These are phyloP conservation scores for Trametes cinnabarina DNA, from an alignment of 768 basidiomycete species.

Conservation along the genomic window DNA sequence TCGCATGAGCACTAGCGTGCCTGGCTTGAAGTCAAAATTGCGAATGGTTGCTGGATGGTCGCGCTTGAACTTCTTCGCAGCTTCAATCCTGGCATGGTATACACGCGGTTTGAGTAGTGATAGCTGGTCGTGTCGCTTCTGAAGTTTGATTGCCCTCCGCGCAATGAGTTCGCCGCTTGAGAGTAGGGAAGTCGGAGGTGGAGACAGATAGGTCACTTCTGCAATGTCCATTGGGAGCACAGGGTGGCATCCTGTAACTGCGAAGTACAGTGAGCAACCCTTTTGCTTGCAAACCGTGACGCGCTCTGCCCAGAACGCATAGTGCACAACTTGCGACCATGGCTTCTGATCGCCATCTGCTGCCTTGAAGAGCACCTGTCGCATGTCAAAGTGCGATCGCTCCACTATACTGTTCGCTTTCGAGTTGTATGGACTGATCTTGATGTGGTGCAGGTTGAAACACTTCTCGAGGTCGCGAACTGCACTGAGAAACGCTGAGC, in stretches of 20 bases:
- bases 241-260: constrained; percentile 17
- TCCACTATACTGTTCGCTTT: constrained; percentile 41
- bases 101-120: background rate
- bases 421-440: constrained; percentile 43
- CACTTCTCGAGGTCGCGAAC: constrained; percentile 23
- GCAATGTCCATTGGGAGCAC: constrained; percentile 23
- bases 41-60: no score
- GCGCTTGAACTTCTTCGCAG: background rate
- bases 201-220: constrained; percentile 18
- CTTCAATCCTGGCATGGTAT: background rate
- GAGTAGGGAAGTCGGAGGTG: constrained; percentile 8
- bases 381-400: constrained; percentile 29
- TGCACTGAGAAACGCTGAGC: constrained; percentile 28
- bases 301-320: constrained; percentile 38
- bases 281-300: constrained; percentile 30
- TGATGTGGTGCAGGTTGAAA: constrained; percentile 37
- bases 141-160: background rate
- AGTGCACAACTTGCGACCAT: constrained; percentile 24
- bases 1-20: no score
- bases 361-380: constrained; percentile 37
- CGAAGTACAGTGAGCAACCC: constrained; percentile 33
- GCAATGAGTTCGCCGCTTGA: constrained; percentile 6
- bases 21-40: no score
- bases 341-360: constrained; percentile 16
- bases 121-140: background rate